phyloP scores from a whole-genome alignment of 2,329 filamentous ascomycete species.

The Microascus cirrosus region DNA sequence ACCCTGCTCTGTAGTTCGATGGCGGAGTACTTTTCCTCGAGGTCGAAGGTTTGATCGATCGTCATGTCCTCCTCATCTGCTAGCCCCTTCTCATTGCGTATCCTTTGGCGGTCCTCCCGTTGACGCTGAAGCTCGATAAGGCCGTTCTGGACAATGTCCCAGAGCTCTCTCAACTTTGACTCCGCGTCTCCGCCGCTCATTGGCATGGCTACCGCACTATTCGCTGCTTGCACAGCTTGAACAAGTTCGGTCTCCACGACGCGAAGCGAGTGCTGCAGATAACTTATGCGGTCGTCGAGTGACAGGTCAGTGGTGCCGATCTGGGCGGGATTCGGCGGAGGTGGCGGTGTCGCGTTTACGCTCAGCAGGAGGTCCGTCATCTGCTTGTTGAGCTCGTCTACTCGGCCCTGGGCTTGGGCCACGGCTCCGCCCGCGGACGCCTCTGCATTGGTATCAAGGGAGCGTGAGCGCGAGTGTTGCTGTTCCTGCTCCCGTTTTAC shows the following conservation, averaged over 20 bases:
- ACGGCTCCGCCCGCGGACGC: constrained; percentile 6
- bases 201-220: constrained; percentile 14
- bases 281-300: constrained; percentile 56
- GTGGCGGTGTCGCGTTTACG: constrained; percentile 35
- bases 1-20: constrained; percentile 69
- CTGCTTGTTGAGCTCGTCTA: constrained; percentile 53
- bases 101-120: constrained; percentile 40
- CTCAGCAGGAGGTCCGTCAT: constrained; percentile 46
- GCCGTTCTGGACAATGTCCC: constrained; percentile 40
- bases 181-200: constrained; percentile 44
- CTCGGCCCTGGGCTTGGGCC: constrained; percentile 37
- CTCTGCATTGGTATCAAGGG: constrained; percentile 6
- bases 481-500: constrained; percentile 48
- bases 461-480: constrained; percentile 1
- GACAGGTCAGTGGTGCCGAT: constrained; percentile 29
- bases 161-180: constrained; percentile 38
- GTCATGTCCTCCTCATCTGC: constrained; percentile 49
- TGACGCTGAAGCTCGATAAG: constrained; percentile 43
- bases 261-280: constrained; percentile 51
- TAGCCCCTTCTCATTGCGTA: constrained; percentile 44
- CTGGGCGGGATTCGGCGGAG: constrained; percentile 40
- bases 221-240: constrained; percentile 20
- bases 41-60: constrained; percentile 47
- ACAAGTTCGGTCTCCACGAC: constrained; percentile 32
- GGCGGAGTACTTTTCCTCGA: constrained; percentile 56